A percentile compares a stretch with the other conserved stretches of the same genome.
phyloP scores from a whole-genome alignment of 257 asterid species.

The Misopates orontium region DNA sequence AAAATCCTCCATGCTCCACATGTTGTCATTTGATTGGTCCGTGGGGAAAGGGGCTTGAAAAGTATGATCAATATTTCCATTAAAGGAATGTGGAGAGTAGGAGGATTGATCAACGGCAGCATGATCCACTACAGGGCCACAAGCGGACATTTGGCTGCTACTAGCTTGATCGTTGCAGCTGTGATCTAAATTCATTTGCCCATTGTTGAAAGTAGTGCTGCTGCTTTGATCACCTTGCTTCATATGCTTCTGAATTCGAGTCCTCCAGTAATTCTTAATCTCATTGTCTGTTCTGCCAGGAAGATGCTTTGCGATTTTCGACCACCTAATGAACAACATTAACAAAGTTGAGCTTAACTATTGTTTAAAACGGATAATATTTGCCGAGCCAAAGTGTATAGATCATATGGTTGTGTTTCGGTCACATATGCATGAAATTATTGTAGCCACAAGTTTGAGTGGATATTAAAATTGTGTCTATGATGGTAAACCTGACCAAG shows the following conservation, averaged over 20 bases:
- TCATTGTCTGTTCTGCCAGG: constrained; percentile 96
- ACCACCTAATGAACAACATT: constrained; percentile 57
- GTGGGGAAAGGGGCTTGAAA: constrained; percentile 50
- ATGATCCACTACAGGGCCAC: constrained; percentile 35
- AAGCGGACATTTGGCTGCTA: constrained; percentile 60
- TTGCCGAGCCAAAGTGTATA: too few relatives aligned
- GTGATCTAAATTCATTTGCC: constrained; percentile 27
- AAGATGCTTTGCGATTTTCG: constrained; percentile 86
- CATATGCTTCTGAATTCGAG: constrained; percentile 80
- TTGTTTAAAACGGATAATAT: not conserved
- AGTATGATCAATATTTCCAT: constrained; percentile 19
- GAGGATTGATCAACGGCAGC: constrained; percentile 52
- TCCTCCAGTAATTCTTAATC: constrained; percentile 92
- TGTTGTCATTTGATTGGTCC: constrained; percentile 50
- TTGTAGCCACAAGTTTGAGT: too few relatives aligned
- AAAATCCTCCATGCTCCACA: constrained; percentile 93
- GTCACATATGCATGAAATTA: too few relatives aligned
- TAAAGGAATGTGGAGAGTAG: constrained; percentile 61
- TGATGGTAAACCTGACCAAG: too few relatives aligned
- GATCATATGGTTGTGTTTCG: too few relatives aligned
- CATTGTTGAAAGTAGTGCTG: constrained; percentile 23
- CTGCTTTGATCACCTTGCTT: constrained; percentile 50
- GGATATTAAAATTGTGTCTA: too few relatives aligned
- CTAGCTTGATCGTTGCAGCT: constrained; percentile 47
- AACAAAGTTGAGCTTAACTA: not conserved